Base-by-base conservation (phyloP, 495 filamentous ascomycete species). In the Geoglossum glabrum region DNA sequence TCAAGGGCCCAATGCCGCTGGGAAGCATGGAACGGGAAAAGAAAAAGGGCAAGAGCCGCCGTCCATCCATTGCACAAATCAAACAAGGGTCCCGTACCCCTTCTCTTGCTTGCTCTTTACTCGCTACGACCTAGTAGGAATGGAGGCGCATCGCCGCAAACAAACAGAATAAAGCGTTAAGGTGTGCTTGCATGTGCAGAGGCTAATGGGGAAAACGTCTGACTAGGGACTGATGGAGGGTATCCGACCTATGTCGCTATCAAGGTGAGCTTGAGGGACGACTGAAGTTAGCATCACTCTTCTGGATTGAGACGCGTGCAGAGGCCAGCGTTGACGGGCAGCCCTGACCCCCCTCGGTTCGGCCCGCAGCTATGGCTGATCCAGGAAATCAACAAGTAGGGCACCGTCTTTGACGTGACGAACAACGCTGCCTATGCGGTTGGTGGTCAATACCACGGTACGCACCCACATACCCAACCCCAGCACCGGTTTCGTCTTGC, bases 401-500 rank as follows among this genome's bases (percentile, higher is more conserved):
- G 90, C 59, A 84, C 79, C 59, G 83, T 99, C 46, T 99, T 95
- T 65, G 90, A 99, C 66, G 92, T 99, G 54, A 85, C 76, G 54
- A 84, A 79, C 23, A 97, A 96, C 66, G 75, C 79, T 34, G 80
- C 85, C 31, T 99, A 99, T 65, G 77, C 79, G n/a, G 77, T 82
- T n/a, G 79, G 78, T 7, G 89, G 87, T 23, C 74, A 81, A 58
- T 98, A 98, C 68, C 77, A 85, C 61, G 85, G 92, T 96, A 73
- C 57, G 77, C 66, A 27, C 19, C 31, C 60, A 11, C 52, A 31
- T 21, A 6, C 38, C 27, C 57, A 19, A 60, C 38, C 40, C 55
- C 55, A 27, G 17, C 46, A 52, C 33, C 21, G n/a, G n/a, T n/a
- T 40, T 26, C 23, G 54, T 55, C 36, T 51, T n/a, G 1, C 1